phyloP scores from a whole-genome alignment of 2,329 filamentous ascomycete species.

The Sarocladium strictum region DNA sequence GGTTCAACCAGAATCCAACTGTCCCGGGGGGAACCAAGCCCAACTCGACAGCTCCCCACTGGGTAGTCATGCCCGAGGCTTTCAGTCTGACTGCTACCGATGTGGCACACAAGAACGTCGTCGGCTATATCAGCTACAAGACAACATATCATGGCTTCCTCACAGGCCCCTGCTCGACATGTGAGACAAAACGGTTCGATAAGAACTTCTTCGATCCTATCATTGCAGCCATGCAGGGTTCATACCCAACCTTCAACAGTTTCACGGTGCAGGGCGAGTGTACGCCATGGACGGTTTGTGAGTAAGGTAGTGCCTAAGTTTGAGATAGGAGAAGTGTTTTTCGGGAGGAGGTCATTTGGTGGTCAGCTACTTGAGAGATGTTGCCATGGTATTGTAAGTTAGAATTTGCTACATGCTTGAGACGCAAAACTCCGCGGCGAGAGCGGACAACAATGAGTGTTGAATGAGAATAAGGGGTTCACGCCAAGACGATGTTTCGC shows the following conservation, averaged over 20 bases:
- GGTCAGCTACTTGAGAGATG: neutral
- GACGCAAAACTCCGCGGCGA: too few species aligned
- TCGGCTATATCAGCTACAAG: constrained; percentile 30
- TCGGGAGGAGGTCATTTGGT: too few species aligned
- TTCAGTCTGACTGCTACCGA: constrained; percentile 30
- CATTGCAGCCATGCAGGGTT: constrained; percentile 30
- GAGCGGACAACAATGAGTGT: too few species aligned
- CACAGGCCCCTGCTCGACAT: constrained; percentile 28
- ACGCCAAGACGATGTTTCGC: constrained; percentile 14
- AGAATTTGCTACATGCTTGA: neutral
- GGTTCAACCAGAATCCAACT: constrained; percentile 34
- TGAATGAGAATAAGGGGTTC: too few species aligned
- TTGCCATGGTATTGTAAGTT: neutral
- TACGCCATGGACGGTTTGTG: constrained; percentile 32
- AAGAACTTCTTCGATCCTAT: constrained; percentile 30
- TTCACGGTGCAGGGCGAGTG: constrained; percentile 32
- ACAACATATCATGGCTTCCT: constrained; percentile 32
- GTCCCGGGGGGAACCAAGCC: constrained; percentile 24
- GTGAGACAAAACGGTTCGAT: constrained; percentile 29
- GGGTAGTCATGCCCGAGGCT: constrained; percentile 34
- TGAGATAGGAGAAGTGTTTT: too few species aligned
- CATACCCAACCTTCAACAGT: constrained; percentile 31
- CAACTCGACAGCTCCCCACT: constrained; percentile 20
- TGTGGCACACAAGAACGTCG: constrained; percentile 23
- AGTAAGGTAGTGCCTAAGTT: too few species aligned